These are phyloP conservation scores for Chenopodium berlandieri DNA, from an alignment of 148 eudicot genomes.

Conservation along the genomic window DNA sequence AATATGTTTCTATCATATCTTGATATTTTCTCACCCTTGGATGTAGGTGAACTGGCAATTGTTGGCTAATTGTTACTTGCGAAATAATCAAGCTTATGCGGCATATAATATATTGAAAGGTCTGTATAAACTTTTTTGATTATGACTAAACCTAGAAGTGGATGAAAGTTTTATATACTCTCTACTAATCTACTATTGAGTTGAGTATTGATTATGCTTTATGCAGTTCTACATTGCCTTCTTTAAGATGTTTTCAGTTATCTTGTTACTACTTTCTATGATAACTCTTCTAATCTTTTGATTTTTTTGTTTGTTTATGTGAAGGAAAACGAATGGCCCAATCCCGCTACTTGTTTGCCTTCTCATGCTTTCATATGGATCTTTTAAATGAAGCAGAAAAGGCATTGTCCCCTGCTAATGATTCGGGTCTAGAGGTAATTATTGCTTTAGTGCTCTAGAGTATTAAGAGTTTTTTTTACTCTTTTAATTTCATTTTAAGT, in stretches of 20 bases:
- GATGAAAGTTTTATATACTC: not conserved
- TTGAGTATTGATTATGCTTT: not conserved
- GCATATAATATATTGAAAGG: conserved; percentile 87
- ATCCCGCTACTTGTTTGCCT: conserved; percentile 95
- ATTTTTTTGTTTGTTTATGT: conserved; percentile 27
- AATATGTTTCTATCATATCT: not conserved
- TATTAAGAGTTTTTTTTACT: not conserved
- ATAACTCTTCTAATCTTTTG: conserved; percentile 4
- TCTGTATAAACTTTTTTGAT: conserved; percentile 25
- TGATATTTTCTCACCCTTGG: not conserved
- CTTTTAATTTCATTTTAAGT: not conserved
- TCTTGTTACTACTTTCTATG: not conserved
- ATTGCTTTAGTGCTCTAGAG: not conserved
- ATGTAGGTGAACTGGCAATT: conserved; percentile 81
- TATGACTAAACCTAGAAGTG: not conserved
- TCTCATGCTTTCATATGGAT: conserved; percentile 94
- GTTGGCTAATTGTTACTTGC: conserved; percentile 84
- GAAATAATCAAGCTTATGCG: conserved; percentile 79
- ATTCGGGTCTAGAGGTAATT: conserved; percentile 77
- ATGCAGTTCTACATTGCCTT: not conserved
- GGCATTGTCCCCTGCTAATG: conserved; percentile 70
- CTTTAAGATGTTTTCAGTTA: not conserved
- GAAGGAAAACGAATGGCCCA: conserved; percentile 84
- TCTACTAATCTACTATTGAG: not conserved
- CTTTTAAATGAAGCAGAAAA: conserved; percentile 85